Evolutionary conservation across 805 yeast species (phyloP).

Genomic region (Barnettozyma pratensis): DNA sequence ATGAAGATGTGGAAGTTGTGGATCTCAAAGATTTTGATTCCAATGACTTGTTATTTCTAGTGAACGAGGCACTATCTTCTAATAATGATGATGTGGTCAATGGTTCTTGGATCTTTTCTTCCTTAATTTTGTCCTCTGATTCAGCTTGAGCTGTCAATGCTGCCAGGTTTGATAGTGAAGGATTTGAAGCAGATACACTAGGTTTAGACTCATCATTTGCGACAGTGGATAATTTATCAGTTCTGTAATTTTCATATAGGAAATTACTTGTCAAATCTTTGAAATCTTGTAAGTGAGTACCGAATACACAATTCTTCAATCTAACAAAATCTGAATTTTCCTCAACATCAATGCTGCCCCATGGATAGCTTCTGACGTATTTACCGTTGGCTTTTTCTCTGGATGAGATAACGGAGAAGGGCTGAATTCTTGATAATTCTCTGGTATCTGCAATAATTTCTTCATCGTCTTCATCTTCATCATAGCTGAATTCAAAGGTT

Average conservation of each 20-base stretch:
- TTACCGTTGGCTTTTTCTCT: slow-evolving; percentile 51
- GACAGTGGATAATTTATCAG: slow-evolving; percentile 64
- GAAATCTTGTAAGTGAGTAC: slow-evolving; percentile 78
- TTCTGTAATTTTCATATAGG: slow-evolving; percentile 73
- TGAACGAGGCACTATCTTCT: slow-evolving; percentile 2
- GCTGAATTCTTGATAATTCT: slow-evolving; percentile 58
- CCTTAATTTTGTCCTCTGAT: neutral
- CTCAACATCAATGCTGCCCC: slow-evolving; percentile 60
- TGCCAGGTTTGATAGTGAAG: slow-evolving; percentile 61
- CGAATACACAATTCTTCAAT: slow-evolving; percentile 66
- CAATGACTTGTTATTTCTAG: neutral
- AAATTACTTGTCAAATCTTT: slow-evolving; percentile 76
- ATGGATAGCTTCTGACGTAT: slow-evolving; percentile 66
- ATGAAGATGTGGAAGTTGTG: slow-evolving; percentile 5
- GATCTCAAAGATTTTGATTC: slow-evolving; percentile 3
- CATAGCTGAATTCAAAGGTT: slow-evolving; percentile 63
- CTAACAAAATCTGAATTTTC: slow-evolving; percentile 47
- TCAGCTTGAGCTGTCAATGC: slow-evolving; percentile 31
- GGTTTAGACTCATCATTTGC: slow-evolving; percentile 25
- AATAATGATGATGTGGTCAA: slow-evolving; percentile 4
- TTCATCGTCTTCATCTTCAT: slow-evolving; percentile 65
- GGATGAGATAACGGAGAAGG: slow-evolving; percentile 68
- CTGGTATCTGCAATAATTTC: slow-evolving; percentile 69
- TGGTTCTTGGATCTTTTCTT: slow-evolving; percentile 5
- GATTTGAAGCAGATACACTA: slow-evolving; percentile 28